Conservation (phyloP, 768 basidiomycete genomes). For the Coprinopsis sp. region DNA sequence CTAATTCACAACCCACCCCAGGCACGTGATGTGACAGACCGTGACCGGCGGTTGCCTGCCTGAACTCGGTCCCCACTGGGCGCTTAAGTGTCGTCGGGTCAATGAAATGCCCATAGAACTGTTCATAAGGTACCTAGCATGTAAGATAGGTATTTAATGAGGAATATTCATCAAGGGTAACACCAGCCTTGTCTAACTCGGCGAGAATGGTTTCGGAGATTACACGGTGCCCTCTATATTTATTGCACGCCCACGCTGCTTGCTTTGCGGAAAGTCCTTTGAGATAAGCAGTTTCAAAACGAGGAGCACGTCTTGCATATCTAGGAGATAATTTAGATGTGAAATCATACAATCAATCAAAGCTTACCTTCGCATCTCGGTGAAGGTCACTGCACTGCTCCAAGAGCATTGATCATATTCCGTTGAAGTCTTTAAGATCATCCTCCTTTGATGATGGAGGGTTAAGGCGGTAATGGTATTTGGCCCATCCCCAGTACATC, state of each 20-base stretch:
- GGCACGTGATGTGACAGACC: too few relatives aligned
- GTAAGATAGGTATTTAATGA: too few relatives aligned
- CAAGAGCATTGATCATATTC: slow-evolving; percentile 9
- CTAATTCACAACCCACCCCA: too few relatives aligned
- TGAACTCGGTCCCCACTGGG: too few relatives aligned
- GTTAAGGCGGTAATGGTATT: slow-evolving; percentile 8
- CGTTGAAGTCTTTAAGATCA: slow-evolving; percentile 6
- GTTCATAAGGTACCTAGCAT: too few relatives aligned
- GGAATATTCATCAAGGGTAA: too few relatives aligned
- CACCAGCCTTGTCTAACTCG: too few relatives aligned
- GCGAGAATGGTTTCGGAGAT: too few relatives aligned
- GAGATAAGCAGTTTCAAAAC: slow-evolving; percentile 18
- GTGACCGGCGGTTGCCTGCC: too few relatives aligned
- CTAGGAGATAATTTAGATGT: slow-evolving; percentile 3
- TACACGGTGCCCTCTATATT: too few relatives aligned
- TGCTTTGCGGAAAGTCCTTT: slow-evolving; percentile 18
- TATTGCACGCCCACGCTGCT: slow-evolving; percentile 20
- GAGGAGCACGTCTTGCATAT: slow-evolving; percentile 11
- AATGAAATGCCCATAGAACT: too few relatives aligned
- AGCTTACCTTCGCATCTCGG: slow-evolving; percentile 3
- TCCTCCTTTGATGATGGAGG: slow-evolving; percentile 8
- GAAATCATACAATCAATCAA: background rate
- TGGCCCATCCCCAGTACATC: slow-evolving; percentile 17
- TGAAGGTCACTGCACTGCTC: slow-evolving; percentile 6
- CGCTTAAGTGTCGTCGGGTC: too few relatives aligned